Evolutionary conservation across 495 filamentous ascomycete species (phyloP).

Genomic region (Neurospora tetraspora): DNA sequence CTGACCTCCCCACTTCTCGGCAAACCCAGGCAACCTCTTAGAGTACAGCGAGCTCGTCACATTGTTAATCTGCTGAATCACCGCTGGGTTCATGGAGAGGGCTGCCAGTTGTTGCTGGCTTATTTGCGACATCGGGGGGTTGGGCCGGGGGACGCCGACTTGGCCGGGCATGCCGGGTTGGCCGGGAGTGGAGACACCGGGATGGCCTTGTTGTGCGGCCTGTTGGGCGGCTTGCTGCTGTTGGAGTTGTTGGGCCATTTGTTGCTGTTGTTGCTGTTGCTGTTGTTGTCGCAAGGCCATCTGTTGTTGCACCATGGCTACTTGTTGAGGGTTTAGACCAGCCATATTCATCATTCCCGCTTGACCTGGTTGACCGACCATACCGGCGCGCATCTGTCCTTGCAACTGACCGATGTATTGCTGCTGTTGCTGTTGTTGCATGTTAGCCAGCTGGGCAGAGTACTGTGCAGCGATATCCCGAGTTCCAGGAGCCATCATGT

Average conservation of each 20-base stretch:
- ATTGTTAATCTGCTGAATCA: constrained; percentile 14
- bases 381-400: constrained; percentile 23
- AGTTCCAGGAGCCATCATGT: constrained; percentile 17
- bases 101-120: constrained; percentile 19
- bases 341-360: constrained; percentile 25
- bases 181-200: background rate
- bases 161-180: background rate
- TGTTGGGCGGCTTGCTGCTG: constrained; percentile 7
- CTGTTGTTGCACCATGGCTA: constrained; percentile 25
- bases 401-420: constrained; percentile 27
- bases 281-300: constrained; percentile 29
- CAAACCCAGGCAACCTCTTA: constrained; percentile 37
- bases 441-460: constrained; percentile 22
- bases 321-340: constrained; percentile 8
- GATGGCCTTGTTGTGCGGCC: background rate
- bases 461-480: constrained; percentile 22
- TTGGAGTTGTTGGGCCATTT: constrained; percentile 26
- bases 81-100: constrained; percentile 1
- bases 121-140: constrained; percentile 9
- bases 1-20: constrained; percentile 24
- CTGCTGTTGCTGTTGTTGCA: constrained; percentile 28
- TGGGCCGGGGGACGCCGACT: background rate
- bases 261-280: constrained; percentile 31
- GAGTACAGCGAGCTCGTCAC: constrained; percentile 34
- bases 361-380: constrained; percentile 11